Evolutionary conservation across 257 asterid species (phyloP).

Genomic region (Ehretia macrophylla): DNA sequence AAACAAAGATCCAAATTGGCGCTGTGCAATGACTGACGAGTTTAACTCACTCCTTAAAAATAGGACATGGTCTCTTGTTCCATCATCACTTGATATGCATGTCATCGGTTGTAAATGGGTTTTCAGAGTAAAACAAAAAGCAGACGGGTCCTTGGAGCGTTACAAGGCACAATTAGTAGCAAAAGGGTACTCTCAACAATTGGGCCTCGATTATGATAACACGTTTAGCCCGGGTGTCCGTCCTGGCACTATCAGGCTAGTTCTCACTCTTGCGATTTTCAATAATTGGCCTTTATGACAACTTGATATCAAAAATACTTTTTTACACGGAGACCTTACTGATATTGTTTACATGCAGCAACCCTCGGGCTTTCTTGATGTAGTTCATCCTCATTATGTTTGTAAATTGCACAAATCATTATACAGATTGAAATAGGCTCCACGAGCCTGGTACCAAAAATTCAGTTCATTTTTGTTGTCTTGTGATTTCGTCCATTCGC

Average conservation of each 20-base stretch:
- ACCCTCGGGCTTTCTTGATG: neutral
- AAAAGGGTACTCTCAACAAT: neutral
- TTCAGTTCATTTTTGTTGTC: neutral
- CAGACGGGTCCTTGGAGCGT: neutral
- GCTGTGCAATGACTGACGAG: neutral
- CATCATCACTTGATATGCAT: neutral
- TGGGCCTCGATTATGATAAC: neutral
- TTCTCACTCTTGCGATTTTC: neutral
- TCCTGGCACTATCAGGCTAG: neutral
- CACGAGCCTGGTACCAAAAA: neutral
- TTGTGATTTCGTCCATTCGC: neutral
- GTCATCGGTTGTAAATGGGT: neutral
- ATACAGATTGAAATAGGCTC: neutral
- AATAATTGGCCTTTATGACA: neutral
- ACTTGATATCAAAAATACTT: neutral
- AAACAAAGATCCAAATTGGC: neutral
- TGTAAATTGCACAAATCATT: neutral
- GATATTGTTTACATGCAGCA: neutral
- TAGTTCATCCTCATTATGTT: neutral
- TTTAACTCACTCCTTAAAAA: too few relatives aligned
- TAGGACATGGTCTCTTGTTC: too few relatives aligned
- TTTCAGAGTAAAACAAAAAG: neutral
- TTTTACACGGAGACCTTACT: neutral
- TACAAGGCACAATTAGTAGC: neutral
- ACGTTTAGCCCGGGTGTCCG: neutral